Conservation (phyloP, 2,329 filamentous ascomycete species). For the Pseudohalonectria lignicola region DNA sequence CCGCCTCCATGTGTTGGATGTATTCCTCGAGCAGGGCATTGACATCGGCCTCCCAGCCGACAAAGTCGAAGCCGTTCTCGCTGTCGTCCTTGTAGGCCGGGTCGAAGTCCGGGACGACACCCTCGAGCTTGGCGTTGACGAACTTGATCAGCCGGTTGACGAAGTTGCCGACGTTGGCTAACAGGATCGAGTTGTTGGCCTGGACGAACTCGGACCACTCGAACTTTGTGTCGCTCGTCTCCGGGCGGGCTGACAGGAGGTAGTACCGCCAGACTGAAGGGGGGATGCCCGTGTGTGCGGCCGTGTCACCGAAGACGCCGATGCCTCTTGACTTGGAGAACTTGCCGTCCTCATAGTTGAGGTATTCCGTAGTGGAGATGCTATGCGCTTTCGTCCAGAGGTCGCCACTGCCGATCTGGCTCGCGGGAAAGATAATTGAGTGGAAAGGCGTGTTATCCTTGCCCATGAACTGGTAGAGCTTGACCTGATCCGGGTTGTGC, state of each 20-base stretch:
- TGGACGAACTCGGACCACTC: conserved; percentile 50
- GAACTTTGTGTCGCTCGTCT: conserved; percentile 80
- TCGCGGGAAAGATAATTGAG: conserved; percentile 83
- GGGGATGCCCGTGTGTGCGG: conserved; percentile 73
- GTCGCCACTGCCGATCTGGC: conserved; percentile 72
- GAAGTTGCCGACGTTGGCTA: conserved; percentile 49
- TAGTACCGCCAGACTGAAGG: conserved; percentile 92
- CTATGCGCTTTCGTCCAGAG: conserved; percentile 86
- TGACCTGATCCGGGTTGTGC: conserved; percentile 78
- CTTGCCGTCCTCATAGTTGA: conserved; percentile 82
- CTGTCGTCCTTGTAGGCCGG: too few species aligned
- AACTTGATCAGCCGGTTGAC: conserved; percentile 52
- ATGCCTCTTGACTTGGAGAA: conserved; percentile 87
- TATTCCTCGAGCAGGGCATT: conserved; percentile 59
- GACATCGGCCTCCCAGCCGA: conserved; percentile 30
- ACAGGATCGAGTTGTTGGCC: conserved; percentile 62
- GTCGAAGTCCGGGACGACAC: conserved; percentile 36
- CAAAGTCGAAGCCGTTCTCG: too few species aligned
- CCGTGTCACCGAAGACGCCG: conserved; percentile 85
- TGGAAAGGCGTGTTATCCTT: conserved; percentile 81
- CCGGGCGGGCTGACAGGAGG: conserved; percentile 73
- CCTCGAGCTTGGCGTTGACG: conserved; percentile 63
- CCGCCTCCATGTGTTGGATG: conserved; percentile 55
- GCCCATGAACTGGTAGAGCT: conserved; percentile 91
- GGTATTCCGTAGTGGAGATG: conserved; percentile 64